These are phyloP conservation scores for Phytophthora tentaculata DNA, from an alignment of 352 stramenopile genomes.

Conservation along the genomic window DNA sequence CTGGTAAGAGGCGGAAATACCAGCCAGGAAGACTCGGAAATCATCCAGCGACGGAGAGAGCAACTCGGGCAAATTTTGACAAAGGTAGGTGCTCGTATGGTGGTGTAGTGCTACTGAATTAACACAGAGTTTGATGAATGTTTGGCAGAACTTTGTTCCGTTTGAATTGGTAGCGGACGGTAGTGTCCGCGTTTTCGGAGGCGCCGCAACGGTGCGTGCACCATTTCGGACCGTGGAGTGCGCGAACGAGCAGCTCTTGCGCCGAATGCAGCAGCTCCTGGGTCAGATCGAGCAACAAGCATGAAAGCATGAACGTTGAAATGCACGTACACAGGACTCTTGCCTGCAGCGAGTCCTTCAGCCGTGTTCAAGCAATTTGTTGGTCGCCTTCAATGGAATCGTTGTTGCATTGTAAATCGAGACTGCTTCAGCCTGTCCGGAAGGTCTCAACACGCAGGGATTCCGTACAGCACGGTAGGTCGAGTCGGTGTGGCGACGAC, in stretches of 20 bases:
- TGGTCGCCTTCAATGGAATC: neutral
- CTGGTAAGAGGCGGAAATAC: conserved; percentile 3
- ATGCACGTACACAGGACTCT: neutral
- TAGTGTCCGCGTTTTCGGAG: conserved; percentile 48
- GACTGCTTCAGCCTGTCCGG: conserved; percentile 3
- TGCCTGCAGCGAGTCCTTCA: neutral
- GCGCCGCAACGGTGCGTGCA: conserved; percentile 47
- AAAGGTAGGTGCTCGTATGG: conserved; percentile 34
- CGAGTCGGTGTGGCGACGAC: conserved; percentile 7
- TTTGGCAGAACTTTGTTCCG: conserved; percentile 29
- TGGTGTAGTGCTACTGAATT: no score
- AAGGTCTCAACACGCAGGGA: conserved; percentile 55
- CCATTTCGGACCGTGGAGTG: conserved; percentile 46
- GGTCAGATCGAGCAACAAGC: conserved; percentile 22
- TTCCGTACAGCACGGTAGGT: conserved; percentile 10
- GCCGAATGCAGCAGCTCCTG: conserved; percentile 48
- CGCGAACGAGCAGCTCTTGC: conserved; percentile 59
- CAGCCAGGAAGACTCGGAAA: conserved; percentile 5
- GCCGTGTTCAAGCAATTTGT: neutral
- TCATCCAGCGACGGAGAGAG: conserved; percentile 12
- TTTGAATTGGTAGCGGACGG: conserved; percentile 26
- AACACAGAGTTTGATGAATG: neutral
- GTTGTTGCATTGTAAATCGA: conserved; percentile 1
- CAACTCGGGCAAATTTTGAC: conserved; percentile 25
- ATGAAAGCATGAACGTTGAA: conserved; percentile 8